A percentile compares a stretch with the other conserved stretches of the same genome.
These are phyloP conservation scores for Geranium rotundifolium DNA, from an alignment of 345 rosid species.

Conservation along the genomic window DNA sequence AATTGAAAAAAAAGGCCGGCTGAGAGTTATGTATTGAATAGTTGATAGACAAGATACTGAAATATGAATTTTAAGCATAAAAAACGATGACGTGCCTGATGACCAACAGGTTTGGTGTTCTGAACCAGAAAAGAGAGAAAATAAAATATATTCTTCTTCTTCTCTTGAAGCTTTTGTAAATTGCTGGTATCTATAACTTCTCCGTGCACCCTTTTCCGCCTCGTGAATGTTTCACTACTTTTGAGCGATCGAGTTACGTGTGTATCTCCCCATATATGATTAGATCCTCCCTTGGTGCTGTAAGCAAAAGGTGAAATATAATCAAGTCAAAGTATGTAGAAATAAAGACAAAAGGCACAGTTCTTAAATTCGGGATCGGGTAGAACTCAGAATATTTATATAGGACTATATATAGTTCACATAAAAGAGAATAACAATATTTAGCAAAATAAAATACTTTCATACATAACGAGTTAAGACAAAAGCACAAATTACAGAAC, in stretches of 20 bases:
- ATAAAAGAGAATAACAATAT: too few species aligned
- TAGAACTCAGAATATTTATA: too few species aligned
- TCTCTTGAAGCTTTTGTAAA: constrained; percentile 54
- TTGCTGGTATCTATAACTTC: constrained; percentile 60
- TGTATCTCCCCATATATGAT: constrained; percentile 24
- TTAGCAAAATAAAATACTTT: too few species aligned
- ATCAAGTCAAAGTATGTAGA: too few species aligned
- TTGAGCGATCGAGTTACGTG: constrained; percentile 32
- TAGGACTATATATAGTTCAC: too few species aligned
- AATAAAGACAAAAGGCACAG: too few species aligned
- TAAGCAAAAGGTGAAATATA: too few species aligned
- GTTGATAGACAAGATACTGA: constrained; percentile 1
- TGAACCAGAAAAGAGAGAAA: constrained; percentile 81
- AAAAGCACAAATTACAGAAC: too few species aligned
- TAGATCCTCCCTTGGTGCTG: too few species aligned
- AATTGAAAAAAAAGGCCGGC: constrained; percentile 8
- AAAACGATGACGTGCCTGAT: constrained; percentile 48
- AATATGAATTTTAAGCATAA: constrained; percentile 2
- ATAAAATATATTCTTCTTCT: constrained; percentile 84
- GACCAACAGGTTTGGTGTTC: constrained; percentile 97
- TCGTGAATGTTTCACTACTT: constrained; percentile 31
- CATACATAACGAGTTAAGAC: too few species aligned
- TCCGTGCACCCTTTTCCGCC: constrained; percentile 46
- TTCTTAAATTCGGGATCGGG: too few species aligned
- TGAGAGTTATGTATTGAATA: not conserved